A percentile compares a stretch with the other conserved stretches of the same genome.
phyloP scores from a whole-genome alignment of 495 filamentous ascomycete genomes.

The Tuber calosporum region DNA sequence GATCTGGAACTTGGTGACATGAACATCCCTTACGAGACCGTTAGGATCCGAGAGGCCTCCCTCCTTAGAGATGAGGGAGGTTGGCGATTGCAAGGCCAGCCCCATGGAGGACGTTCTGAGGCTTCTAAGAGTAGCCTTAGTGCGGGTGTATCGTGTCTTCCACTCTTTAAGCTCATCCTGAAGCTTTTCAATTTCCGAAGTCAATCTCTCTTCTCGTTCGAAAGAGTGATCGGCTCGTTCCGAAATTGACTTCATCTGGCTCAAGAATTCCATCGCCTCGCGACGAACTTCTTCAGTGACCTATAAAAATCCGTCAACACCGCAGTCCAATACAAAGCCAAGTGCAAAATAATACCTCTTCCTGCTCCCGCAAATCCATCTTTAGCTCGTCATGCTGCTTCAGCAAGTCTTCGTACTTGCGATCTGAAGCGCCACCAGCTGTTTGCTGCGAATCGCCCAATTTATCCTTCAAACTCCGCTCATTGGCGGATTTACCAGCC shows the following conservation, averaged over 20 bases:
- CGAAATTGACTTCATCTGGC: conserved; percentile 81
- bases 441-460: conserved; percentile 50
- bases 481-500: conserved; percentile 57
- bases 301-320: conserved; percentile 40
- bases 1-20: conserved; percentile 92
- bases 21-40: conserved; percentile 78
- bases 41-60: conserved; percentile 62
- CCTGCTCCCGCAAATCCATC: conserved; percentile 61
- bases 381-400: conserved; percentile 67
- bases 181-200: conserved; percentile 61
- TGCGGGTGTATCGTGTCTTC: conserved; percentile 78
- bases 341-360: conserved; percentile 42
- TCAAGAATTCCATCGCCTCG: conserved; percentile 74
- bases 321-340: not conserved
- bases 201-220: conserved; percentile 72
- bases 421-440: conserved; percentile 42
- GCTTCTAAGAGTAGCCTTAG: conserved; percentile 75
- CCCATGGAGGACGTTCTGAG: conserved; percentile 74
- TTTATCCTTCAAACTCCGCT: conserved; percentile 58
- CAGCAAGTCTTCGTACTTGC: conserved; percentile 28
- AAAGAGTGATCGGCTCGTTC: conserved; percentile 67
- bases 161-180: conserved; percentile 79
- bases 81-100: conserved; percentile 60
- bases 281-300: conserved; percentile 83
- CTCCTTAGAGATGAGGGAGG: conserved; percentile 55